Evolutionary conservation across 2,329 filamentous ascomycete species (phyloP).

Genomic region (Botrytis pseudocinerea): DNA sequence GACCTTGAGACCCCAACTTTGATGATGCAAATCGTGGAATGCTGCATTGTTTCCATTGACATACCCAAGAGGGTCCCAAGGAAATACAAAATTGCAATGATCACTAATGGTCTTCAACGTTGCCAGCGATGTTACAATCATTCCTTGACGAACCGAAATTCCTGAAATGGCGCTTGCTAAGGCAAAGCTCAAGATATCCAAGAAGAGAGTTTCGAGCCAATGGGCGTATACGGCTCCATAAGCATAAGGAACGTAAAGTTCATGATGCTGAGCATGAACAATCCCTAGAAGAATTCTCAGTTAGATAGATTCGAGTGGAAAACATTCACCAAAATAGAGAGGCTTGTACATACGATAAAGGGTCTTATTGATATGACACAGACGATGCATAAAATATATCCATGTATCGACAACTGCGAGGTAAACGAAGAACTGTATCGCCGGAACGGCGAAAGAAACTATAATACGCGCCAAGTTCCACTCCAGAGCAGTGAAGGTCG

Average conservation of each 20-base stretch:
- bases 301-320: background rate
- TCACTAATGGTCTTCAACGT: slow-evolving; percentile 23
- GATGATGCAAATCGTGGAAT: slow-evolving; percentile 27
- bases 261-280: slow-evolving; percentile 18
- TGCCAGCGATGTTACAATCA: slow-evolving; percentile 19
- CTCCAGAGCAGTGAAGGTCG: background rate
- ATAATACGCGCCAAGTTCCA: slow-evolving; percentile 14
- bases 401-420: slow-evolving; percentile 22
- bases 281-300: background rate
- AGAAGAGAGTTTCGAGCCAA: slow-evolving; percentile 18
- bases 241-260: slow-evolving; percentile 17
- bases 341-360: slow-evolving; percentile 16
- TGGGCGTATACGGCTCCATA: slow-evolving; percentile 21
- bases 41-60: slow-evolving; percentile 17
- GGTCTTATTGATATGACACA: slow-evolving; percentile 17
- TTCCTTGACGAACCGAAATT: slow-evolving; percentile 22
- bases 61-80: slow-evolving; percentile 19
- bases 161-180: slow-evolving; percentile 19
- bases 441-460: slow-evolving; percentile 6
- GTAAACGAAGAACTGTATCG: slow-evolving; percentile 10
- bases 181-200: slow-evolving; percentile 21
- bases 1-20: slow-evolving; percentile 24
- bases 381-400: slow-evolving; percentile 18
- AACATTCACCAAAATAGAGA: background rate
- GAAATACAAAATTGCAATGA: slow-evolving; percentile 23